Base-by-base conservation (phyloP, 2,329 filamentous ascomycete genomes). In the Aspergillus bombycis region DNA sequence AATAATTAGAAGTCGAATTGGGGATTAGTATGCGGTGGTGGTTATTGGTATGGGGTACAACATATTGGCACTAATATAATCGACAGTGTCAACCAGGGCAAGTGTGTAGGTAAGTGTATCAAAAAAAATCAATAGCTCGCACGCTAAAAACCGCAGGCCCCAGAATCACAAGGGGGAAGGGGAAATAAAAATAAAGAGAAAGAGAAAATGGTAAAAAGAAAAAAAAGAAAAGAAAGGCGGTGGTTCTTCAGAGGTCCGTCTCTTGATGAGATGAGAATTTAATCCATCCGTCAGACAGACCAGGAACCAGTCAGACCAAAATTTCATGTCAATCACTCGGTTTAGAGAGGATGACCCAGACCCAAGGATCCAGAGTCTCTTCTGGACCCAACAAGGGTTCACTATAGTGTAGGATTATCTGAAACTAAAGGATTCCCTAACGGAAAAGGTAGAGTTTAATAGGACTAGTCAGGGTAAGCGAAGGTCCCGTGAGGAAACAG, bases 361-460 rank as follows among this genome's bases (percentile, higher is more conserved):
- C 55, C 67, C 67, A 65, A 64, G 67, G 69, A 66, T 68, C 66
- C 59, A 65, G 32, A 38, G 8, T 30, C 43, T 38, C 50, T 46
- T 67, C 59, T 64, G 57, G 68, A 64, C 65, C 64, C 53, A 63
- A 55, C 36, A 61, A 50, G 28, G 55, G 55, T 57, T 36, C 57
- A 55, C 32, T 12, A 55, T 55, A 38, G 52, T 21, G 52, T 38
- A 32, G 21, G 32, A 55, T 55, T 38, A 55, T 55, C 52, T 38
- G 52, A 55, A 55, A 55, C 52, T 55, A 55, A 26, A 58, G 36
- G 57, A 58, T 50, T 19, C 45, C 32, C 32, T 38, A 38, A n/a
- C 48, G 28, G 28, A 50, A 50, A 16, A 14, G 46, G 46, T 28
- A 16, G 45, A 26, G 23, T 26, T 26, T 48, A 48, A 26, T 28